Percentiles rank a stretch among this genome's conserved stretches.
Evolutionary conservation across 495 filamentous ascomycete species (phyloP).

Genomic region (Penicillium flavigenum): DNA sequence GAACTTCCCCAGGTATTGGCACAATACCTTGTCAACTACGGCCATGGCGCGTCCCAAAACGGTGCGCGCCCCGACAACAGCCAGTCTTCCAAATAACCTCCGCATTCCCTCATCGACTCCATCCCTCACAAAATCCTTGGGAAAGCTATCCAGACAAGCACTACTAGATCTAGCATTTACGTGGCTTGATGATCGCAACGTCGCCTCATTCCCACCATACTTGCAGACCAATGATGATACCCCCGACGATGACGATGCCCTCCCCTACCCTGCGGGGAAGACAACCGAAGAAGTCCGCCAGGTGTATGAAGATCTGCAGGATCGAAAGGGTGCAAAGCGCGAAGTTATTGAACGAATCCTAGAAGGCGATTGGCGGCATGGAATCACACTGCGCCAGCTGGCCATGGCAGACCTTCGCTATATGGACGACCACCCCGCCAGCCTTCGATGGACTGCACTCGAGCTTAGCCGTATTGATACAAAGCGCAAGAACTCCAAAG

Average conservation of each 20-base stretch:
- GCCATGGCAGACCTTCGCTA: conserved; percentile 78
- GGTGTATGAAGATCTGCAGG: conserved; percentile 55
- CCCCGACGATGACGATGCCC: conserved; percentile 40
- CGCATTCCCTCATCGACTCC: conserved; percentile 63
- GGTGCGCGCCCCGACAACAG: conserved; percentile 48
- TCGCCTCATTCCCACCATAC: conserved; percentile 50
- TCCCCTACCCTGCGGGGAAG: conserved; percentile 60
- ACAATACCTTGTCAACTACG: neutral
- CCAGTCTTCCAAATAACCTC: conserved; percentile 52
- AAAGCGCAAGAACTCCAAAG: conserved; percentile 7
- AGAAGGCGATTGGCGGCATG: conserved; percentile 80
- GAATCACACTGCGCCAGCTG: conserved; percentile 72
- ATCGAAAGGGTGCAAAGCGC: conserved; percentile 64
- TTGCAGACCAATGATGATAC: conserved; percentile 28
- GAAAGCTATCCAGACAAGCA: conserved; percentile 66
- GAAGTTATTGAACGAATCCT: conserved; percentile 75
- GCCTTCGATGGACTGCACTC: conserved; percentile 74
- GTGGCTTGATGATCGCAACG: conserved; percentile 69
- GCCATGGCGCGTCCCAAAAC: conserved; percentile 45
- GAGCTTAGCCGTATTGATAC: conserved; percentile 47
- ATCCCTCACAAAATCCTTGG: conserved; percentile 62
- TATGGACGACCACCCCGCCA: conserved; percentile 71
- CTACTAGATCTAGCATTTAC: conserved; percentile 66
- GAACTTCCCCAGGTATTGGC: neutral
- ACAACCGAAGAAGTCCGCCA: conserved; percentile 62